Evolutionary conservation across 1,284 basidiomycete genomes (phyloP), one percentile per base, ranked within the genome.

Genomic region (Apiotrichum porosum): DNA sequence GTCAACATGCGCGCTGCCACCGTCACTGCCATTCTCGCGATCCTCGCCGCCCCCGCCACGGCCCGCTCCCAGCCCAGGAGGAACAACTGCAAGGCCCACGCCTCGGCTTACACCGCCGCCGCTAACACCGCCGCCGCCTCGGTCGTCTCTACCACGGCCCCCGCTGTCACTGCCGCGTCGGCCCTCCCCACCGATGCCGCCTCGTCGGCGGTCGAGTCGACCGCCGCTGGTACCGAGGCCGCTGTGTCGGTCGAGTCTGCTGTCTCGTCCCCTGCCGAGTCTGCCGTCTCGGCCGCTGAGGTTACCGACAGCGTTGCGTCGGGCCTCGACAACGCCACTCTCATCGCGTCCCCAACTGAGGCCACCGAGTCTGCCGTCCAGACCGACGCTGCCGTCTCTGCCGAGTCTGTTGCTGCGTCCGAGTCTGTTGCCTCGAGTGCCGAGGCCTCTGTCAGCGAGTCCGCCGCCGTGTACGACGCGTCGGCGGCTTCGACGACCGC

Each of bases 361-460:
- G 18, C 40, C 17, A 19, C 26, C 23, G 26, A 28, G 31, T n/a
- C 40, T 42, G 13, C n/a, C 17, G 26, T 15, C 9, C 13, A 24
- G 26, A 15, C 40, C 31, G 24, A 19, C 37, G 10, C 33, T 35
- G 19, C 34, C 15, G 15, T 9, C 24, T 4, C 44, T 4, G 9
- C 37, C 22, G 28, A 23, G 32, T 19, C 17, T 19, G 35, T 68
- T 34, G 30, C 37, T 21, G 14, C 14, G 14, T 15, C 44, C 14
- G 17, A 17, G 35, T 9, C 38, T 35, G n/a, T 19, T 22, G 56
- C 73, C 5, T 62, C 68, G 2, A 15, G 31, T 13, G 10, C 44
- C 17, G 44, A 38, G 17, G 6, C 37, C 9, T 9, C 31, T 34
- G 17, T 71, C 37, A 60, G 66, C 15, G 54, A 60, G 1, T 46